Conservation (phyloP, 257 asterid species). For the Sherardia arvensis region DNA sequence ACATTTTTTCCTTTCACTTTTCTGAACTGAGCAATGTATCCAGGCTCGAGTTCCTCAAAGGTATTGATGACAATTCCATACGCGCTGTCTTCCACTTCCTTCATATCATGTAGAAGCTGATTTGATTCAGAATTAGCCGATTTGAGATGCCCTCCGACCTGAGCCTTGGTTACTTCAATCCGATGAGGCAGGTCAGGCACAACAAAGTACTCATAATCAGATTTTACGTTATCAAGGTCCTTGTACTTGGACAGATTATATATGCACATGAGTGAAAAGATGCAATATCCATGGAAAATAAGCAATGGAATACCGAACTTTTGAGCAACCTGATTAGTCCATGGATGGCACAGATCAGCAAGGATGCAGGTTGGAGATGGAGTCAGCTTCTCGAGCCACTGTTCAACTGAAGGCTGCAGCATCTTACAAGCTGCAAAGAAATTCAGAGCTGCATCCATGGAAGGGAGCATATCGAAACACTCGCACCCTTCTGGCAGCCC, state of each 20-base stretch:
- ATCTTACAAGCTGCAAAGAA: conserved; percentile 26
- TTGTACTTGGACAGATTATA: conserved; percentile 11
- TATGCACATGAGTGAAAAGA: conserved; percentile 32
- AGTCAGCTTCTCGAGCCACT: conserved; percentile 17
- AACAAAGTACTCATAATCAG: conserved; percentile 36
- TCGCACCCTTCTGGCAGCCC: conserved; percentile 51
- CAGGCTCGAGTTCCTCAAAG: conserved; percentile 35
- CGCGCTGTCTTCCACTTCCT: conserved; percentile 23
- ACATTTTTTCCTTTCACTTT: conserved; percentile 19
- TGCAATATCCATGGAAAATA: conserved; percentile 37
- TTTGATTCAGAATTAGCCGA: neutral
- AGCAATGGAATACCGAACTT: conserved; percentile 33
- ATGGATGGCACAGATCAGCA: conserved; percentile 34
- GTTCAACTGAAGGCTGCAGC: conserved; percentile 28
- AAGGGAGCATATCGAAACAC: conserved; percentile 37
- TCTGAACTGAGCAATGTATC: conserved; percentile 17
- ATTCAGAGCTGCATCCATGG: conserved; percentile 7
- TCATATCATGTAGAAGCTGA: neutral
- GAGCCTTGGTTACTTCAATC: conserved; percentile 39
- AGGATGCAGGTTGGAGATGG: conserved; percentile 40
- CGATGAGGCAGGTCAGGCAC: conserved; percentile 41
- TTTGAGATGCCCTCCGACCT: conserved; percentile 22
- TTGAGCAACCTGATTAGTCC: conserved; percentile 34
- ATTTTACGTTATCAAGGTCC: conserved; percentile 11
- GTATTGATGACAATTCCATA: conserved; percentile 39